Evolutionary conservation across 345 rosid species (phyloP).

Genomic region (Populus davidiana): DNA sequence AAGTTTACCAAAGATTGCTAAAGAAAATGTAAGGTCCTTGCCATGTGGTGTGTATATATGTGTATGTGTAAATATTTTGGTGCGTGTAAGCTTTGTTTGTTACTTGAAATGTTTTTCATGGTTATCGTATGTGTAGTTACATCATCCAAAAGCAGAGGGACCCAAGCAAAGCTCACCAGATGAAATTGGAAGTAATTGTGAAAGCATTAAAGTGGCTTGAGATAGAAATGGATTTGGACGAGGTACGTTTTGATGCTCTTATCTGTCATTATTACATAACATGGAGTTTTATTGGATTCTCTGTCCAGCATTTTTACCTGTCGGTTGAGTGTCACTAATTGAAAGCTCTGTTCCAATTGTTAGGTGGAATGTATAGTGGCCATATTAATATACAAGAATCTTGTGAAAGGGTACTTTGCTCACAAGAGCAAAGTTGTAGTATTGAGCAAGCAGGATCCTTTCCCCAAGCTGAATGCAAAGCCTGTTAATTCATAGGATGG

Average conservation of each 20-base stretch:
- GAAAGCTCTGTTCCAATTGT: constrained; percentile 6
- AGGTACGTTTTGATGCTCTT: constrained; percentile 41
- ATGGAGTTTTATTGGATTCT: background rate
- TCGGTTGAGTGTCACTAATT: background rate
- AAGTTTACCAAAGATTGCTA: constrained; percentile 86
- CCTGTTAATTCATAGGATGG: constrained; percentile 62
- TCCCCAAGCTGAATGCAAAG: constrained; percentile 75
- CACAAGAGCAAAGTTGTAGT: constrained; percentile 96
- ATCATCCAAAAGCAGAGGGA: constrained; percentile 76
- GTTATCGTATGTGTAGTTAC: constrained; percentile 48
- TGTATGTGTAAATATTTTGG: background rate
- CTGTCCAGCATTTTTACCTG: background rate
- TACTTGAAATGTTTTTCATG: background rate
- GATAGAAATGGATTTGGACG: constrained; percentile 92
- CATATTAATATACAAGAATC: constrained; percentile 81
- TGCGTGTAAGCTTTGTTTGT: background rate
- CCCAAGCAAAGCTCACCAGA: constrained; percentile 88
- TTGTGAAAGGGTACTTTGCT: constrained; percentile 81
- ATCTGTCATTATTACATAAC: background rate
- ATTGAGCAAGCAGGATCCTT: constrained; percentile 95
- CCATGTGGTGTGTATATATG: background rate
- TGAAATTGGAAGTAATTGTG: constrained; percentile 86
- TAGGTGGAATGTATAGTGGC: constrained; percentile 95
- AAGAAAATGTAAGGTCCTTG: constrained; percentile 73
- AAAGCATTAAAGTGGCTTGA: constrained; percentile 89